A percentile compares a stretch with the other conserved stretches of the same genome.
Evolutionary conservation across 345 rosid genomes (phyloP).

Genomic region (Populus davidiana): DNA sequence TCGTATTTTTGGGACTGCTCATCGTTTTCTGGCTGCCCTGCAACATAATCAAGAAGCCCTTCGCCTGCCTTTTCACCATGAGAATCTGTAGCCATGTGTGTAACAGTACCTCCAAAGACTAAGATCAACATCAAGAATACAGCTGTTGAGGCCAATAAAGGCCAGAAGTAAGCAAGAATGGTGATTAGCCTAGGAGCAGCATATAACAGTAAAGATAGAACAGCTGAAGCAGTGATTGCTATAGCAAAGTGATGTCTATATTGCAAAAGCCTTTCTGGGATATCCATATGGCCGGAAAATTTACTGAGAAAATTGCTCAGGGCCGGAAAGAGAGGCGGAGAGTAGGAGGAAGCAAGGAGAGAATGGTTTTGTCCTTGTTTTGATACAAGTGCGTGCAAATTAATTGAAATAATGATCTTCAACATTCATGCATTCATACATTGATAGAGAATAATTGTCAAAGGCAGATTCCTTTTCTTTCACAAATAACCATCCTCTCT

Average conservation of each 20-base stretch:
- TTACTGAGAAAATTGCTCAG: background rate
- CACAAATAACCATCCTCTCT: conserved; percentile 1
- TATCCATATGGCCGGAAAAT: conserved; percentile 34
- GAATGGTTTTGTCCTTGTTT: background rate
- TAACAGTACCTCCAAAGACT: conserved; percentile 57
- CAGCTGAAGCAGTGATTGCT: conserved; percentile 30
- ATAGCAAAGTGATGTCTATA: conserved; percentile 46
- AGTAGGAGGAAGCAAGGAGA: background rate
- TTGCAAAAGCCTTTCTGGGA: conserved; percentile 50
- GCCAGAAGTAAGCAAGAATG: conserved; percentile 72
- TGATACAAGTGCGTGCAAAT: too few relatives aligned
- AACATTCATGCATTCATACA: too few relatives aligned
- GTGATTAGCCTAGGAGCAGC: conserved; percentile 57
- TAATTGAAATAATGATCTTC: too few relatives aligned
- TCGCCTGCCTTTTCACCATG: conserved; percentile 47
- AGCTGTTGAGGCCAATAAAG: conserved; percentile 80
- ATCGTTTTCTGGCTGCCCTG: conserved; percentile 33
- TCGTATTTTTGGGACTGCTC: conserved; percentile 21
- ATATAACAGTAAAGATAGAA: conserved; percentile 37
- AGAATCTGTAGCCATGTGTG: conserved; percentile 38
- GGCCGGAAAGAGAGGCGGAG: background rate
- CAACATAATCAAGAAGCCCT: conserved; percentile 64
- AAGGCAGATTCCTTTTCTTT: conserved; percentile 21
- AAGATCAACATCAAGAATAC: conserved; percentile 51
- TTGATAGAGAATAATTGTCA: conserved; percentile 5